Percentiles rank a stretch among this genome's conserved stretches.
Conservation (phyloP, 768 basidiomycete genomes). For the Lactifluus rugatus region DNA sequence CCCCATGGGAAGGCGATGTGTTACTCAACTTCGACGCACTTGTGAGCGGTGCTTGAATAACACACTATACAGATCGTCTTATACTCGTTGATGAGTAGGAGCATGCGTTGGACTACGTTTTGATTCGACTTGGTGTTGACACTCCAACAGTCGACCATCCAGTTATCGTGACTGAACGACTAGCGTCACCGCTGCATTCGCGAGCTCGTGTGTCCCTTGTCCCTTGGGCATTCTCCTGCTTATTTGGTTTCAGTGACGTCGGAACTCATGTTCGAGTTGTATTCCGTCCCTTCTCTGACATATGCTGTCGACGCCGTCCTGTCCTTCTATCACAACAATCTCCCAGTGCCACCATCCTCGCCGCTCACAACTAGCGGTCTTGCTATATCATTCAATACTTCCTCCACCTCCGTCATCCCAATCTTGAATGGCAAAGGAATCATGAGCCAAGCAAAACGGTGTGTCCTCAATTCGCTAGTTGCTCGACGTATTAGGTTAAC, state of each 20-base stretch:
- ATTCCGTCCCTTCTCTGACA: constrained; percentile 73
- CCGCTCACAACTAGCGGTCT: constrained; percentile 63
- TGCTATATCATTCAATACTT: constrained; percentile 84
- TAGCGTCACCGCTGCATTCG: constrained; percentile 83
- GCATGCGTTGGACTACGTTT: constrained; percentile 86
- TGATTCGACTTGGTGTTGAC: constrained; percentile 79
- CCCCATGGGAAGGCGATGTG: constrained; percentile 92
- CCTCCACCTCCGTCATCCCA: constrained; percentile 86
- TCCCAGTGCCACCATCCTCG: constrained; percentile 24
- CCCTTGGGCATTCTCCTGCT: background rate
- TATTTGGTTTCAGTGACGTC: constrained; percentile 59
- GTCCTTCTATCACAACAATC: constrained; percentile 81
- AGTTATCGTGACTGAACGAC: constrained; percentile 85
- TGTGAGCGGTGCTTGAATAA: constrained; percentile 41
- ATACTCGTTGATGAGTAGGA: constrained; percentile 46
- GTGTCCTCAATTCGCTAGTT: constrained; percentile 12
- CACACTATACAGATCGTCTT: background rate
- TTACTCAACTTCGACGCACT: constrained; percentile 86
- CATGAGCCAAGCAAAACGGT: constrained; percentile 84
- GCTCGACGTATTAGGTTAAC: background rate
- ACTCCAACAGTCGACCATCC: constrained; percentile 72
- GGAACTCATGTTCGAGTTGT: constrained; percentile 93
- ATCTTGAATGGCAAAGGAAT: constrained; percentile 75
- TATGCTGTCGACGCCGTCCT: constrained; percentile 88
- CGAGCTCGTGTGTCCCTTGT: constrained; percentile 56